Evolutionary conservation across 2,329 filamentous ascomycete species (phyloP).

Genomic region (Hypoxylon sp.): DNA sequence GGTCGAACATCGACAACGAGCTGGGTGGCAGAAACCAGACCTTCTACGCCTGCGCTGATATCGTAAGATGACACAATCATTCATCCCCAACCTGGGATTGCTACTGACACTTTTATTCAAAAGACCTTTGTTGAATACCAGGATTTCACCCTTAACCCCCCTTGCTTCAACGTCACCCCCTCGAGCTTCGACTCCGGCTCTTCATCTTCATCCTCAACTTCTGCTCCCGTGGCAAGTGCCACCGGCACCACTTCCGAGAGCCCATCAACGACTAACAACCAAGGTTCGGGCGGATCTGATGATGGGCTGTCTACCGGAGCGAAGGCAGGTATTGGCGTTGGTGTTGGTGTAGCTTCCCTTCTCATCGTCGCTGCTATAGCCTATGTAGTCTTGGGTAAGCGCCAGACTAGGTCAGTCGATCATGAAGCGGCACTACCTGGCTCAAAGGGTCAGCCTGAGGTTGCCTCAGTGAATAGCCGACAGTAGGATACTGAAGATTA

Average conservation of each 20-base stretch:
- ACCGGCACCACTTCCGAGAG: slow-evolving; percentile 26
- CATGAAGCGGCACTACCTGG: slow-evolving; percentile 18
- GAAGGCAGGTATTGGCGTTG: slow-evolving; percentile 56
- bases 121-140: slow-evolving; percentile 53
- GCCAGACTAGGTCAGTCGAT: slow-evolving; percentile 28
- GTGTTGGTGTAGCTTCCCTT: slow-evolving; percentile 52
- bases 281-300: slow-evolving; percentile 26
- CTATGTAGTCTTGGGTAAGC: slow-evolving; percentile 48
- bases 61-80: slow-evolving; percentile 47
- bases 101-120: slow-evolving; percentile 7
- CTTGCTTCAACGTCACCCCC: slow-evolving; percentile 57
- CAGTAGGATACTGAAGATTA: slow-evolving; percentile 8
- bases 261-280: slow-evolving; percentile 5
- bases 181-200: slow-evolving; percentile 49
- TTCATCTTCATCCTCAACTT: slow-evolving; percentile 43
- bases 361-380: slow-evolving; percentile 50
- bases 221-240: slow-evolving; percentile 37
- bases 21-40: slow-evolving; percentile 53
- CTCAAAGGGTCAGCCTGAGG: slow-evolving; percentile 39
- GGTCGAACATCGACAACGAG: slow-evolving; percentile 51
- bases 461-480: slow-evolving; percentile 39
- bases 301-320: slow-evolving; percentile 53
- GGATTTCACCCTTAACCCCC: slow-evolving; percentile 49
- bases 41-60: slow-evolving; percentile 57
- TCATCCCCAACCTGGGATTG: neutral